phyloP scores from a whole-genome alignment of 768 basidiomycete genomes.

The Tulasnella sp. region DNA sequence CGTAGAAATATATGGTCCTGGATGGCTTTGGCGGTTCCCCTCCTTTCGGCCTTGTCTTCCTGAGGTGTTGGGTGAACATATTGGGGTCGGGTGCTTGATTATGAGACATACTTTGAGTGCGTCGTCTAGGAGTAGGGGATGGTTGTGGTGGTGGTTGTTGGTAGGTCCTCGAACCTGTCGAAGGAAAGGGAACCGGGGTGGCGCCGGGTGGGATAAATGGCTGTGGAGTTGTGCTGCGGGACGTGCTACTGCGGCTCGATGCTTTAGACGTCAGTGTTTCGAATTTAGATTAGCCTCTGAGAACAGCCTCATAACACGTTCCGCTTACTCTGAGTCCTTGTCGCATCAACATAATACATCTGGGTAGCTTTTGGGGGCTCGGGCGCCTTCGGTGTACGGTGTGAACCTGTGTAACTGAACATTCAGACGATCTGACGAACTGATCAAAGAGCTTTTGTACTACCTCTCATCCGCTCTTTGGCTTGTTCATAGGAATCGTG shows the following conservation, averaged over 20 bases:
- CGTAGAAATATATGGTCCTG: slow-evolving; percentile 27
- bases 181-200: background rate
- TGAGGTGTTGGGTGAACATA: background rate
- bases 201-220: background rate
- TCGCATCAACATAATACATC: background rate
- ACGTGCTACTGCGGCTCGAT: slow-evolving; percentile 1
- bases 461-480: background rate
- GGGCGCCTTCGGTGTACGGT: background rate
- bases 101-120: slow-evolving; percentile 7
- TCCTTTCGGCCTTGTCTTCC: background rate
- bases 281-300: background rate
- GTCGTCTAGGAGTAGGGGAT: background rate
- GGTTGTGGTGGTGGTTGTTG: slow-evolving; percentile 4
- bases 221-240: slow-evolving; percentile 7
- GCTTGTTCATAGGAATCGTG: background rate
- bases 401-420: background rate
- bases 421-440: background rate
- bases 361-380: background rate
- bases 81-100: slow-evolving; percentile 4
- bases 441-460: background rate
- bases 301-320: background rate
- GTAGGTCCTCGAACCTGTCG: slow-evolving; percentile 3
- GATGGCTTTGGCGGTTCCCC: background rate
- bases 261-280: background rate
- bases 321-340: background rate